phyloP scores from a whole-genome alignment of 805 yeast species.

The Myxozyma melibiosi region DNA sequence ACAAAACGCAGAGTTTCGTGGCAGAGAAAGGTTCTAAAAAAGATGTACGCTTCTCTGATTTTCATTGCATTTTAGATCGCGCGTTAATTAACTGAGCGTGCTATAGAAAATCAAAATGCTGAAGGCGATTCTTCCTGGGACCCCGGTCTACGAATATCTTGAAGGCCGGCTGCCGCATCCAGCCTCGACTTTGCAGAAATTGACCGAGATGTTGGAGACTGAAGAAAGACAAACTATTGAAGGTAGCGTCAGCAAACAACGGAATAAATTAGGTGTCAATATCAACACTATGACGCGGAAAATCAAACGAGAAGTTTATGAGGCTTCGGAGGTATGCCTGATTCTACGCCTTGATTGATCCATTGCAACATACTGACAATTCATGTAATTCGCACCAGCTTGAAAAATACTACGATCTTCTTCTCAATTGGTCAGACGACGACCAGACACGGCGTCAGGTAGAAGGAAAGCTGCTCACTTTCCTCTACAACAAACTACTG shows the following conservation, averaged over 20 bases:
- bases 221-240: constrained; percentile 35
- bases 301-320: constrained; percentile 52
- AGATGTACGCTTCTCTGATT: constrained; percentile 24
- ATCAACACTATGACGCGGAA: constrained; percentile 38
- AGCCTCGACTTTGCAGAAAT: constrained; percentile 32
- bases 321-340: constrained; percentile 44
- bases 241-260: constrained; percentile 32
- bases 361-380: background rate
- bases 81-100: background rate
- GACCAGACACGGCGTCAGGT: constrained; percentile 58
- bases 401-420: constrained; percentile 54
- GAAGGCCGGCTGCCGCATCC: constrained; percentile 39
- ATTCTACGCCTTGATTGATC: background rate
- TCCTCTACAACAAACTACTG: constrained; percentile 56
- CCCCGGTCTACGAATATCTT: constrained; percentile 37
- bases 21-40: constrained; percentile 24
- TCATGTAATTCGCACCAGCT: constrained; percentile 41
- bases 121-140: constrained; percentile 39
- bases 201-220: constrained; percentile 45
- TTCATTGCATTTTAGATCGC: background rate
- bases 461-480: constrained; percentile 64
- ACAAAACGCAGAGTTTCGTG: constrained; percentile 29
- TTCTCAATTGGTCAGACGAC: constrained; percentile 62
- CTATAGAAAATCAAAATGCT: constrained; percentile 26
- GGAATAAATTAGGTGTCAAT: constrained; percentile 36